phyloP scores from a whole-genome alignment of 768 basidiomycete genomes.

The Leccinum uliginosum region DNA sequence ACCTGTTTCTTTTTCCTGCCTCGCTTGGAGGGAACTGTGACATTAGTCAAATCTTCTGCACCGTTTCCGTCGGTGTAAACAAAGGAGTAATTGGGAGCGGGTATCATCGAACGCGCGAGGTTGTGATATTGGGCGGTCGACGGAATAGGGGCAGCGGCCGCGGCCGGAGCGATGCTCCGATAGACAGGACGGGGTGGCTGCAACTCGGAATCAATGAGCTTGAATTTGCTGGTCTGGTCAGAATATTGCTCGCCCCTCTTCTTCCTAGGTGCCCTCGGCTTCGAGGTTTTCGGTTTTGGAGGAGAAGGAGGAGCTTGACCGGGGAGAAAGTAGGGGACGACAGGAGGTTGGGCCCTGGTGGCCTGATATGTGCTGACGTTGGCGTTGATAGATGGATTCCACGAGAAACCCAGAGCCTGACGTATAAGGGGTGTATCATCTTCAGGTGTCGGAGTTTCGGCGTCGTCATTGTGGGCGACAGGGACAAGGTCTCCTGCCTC shows the following conservation, averaged over 20 bases:
- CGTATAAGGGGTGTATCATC: conserved; percentile 47
- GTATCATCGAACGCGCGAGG: neutral
- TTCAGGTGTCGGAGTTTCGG: conserved; percentile 44
- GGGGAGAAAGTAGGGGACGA: conserved; percentile 43
- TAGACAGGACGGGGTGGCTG: conserved; percentile 30
- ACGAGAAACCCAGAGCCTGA: conserved; percentile 53
- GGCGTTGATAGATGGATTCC: conserved; percentile 25
- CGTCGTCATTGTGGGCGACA: conserved; percentile 34
- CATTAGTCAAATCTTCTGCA: neutral
- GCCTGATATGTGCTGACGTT: conserved; percentile 31
- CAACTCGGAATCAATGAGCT: conserved; percentile 28
- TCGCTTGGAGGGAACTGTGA: conserved; percentile 5
- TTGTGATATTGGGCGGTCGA: neutral
- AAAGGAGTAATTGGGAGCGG: conserved; percentile 1
- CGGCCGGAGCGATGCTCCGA: conserved; percentile 30
- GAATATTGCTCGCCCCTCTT: conserved; percentile 38
- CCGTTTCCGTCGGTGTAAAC: conserved; percentile 4
- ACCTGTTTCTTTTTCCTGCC: conserved; percentile 12
- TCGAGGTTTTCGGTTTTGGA: conserved; percentile 24
- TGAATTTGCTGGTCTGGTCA: conserved; percentile 48
- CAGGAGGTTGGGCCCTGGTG: conserved; percentile 17
- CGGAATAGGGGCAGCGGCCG: conserved; percentile 11
- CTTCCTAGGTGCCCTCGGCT: conserved; percentile 26
- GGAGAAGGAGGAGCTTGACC: conserved; percentile 38
- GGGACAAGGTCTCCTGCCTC: conserved; percentile 47